Evolutionary conservation across 2,329 filamentous ascomycete genomes (phyloP), one percentile per base, ranked within the genome.

Genomic region (Fusarium piperis): DNA sequence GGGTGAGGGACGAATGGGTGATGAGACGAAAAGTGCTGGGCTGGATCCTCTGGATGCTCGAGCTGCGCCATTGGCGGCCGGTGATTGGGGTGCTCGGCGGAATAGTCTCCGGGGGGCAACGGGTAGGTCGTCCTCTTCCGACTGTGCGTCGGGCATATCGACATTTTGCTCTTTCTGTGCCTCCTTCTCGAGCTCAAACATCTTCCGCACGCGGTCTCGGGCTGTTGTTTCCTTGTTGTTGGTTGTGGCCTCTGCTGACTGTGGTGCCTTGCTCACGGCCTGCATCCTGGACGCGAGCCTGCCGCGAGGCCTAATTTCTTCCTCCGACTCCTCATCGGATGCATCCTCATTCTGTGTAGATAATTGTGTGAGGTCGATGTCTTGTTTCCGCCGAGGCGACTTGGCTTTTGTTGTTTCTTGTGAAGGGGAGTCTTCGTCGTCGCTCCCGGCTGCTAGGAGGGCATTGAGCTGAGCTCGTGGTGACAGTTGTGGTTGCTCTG

Each of bases 221-320:
- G 39, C 39, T 5, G 82, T 80, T 52, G 79, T 81, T 46, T 79
- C 79, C 12, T 70, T 68, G 28, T 59, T 59, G 16, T 68, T 64
- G 26, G 26, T 58, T 23, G 51, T 12, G 30, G 18, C 32, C n/a
- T 55, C 56, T 36, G 28, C 23, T 28, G 61, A 35, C 26, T 61
- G 67, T 12, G 73, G 72, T 10, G 73, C 77, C 38, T 71, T 53
- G 23, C 67, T 62, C 33, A 68, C 73, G 44, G 78, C 86, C 68
- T 88, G 86, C 86, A 94, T 90, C 58, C 89, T 85, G 16, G 91
- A 86, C 13, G 91, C 91, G 72, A 93, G 84, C 59, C 88, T 87
- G 26, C 91, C 91, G 61, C 87, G 86, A 1, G 92, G 92, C 48
- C 84, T 83, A 3, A 86, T 64, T 6, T 78, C 75, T 38, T 78